Conservation (phyloP, 495 filamentous ascomycete species). For the Hypoxylon fuscum region DNA sequence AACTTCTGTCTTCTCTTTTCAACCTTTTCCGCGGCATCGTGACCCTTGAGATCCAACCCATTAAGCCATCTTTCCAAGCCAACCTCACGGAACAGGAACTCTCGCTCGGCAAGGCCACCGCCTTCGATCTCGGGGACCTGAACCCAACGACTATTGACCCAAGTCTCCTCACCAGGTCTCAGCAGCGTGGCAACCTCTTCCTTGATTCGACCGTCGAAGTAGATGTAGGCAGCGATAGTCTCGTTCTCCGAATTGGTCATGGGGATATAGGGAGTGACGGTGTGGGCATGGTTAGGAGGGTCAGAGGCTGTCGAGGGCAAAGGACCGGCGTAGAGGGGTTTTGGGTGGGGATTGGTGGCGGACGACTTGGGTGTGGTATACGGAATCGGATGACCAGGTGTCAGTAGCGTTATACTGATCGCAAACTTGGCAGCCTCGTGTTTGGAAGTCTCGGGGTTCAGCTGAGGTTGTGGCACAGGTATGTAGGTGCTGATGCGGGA, state of each 20-base stretch:
- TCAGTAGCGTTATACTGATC: conserved; percentile 94
- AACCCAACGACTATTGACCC: conserved; percentile 99
- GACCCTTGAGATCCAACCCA: conserved; percentile 88
- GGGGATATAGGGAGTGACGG: conserved; percentile 86
- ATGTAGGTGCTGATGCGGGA: conserved; percentile 97
- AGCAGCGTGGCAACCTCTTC: conserved; percentile 97
- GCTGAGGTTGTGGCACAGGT: conserved; percentile 86
- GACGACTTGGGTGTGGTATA: conserved; percentile 86
- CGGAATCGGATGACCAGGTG: conserved; percentile 84
- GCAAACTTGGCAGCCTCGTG: conserved; percentile 94
- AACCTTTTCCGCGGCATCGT: conserved; percentile 84
- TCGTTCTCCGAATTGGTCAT: conserved; percentile 90
- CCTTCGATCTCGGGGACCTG: conserved; percentile 90
- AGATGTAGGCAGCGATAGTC: conserved; percentile 97
- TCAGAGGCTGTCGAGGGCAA: conserved; percentile 59
- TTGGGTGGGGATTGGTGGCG: conserved; percentile 73
- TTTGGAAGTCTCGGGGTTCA: conserved; percentile 72
- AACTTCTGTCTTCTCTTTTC: conserved; percentile 87
- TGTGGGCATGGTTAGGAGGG: conserved; percentile 57
- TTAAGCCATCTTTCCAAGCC: conserved; percentile 96
- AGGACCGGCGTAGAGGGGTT: conserved; percentile 79
- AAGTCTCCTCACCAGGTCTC: conserved; percentile 94
- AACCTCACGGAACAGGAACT: conserved; percentile 97
- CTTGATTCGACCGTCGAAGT: conserved; percentile 94
- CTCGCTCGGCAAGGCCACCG: conserved; percentile 91